A percentile compares a stretch with the other conserved stretches of the same genome.
phyloP scores from a whole-genome alignment of 2,329 filamentous ascomycete genomes.

The Cytospora piceae region DNA sequence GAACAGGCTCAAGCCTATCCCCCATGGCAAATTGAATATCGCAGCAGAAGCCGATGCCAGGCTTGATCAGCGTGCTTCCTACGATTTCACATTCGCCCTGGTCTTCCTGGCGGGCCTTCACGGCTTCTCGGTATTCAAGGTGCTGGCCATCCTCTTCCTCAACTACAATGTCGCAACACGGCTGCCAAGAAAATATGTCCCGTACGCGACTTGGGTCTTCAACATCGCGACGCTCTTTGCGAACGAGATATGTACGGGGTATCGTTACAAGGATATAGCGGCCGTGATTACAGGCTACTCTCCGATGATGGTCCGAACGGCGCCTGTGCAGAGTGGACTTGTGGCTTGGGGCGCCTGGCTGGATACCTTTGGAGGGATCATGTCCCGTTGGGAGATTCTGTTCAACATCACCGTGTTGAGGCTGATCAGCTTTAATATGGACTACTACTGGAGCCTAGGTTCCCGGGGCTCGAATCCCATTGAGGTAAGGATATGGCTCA shows the following conservation, averaged over 20 bases:
- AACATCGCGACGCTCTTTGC: slow-evolving; percentile 85
- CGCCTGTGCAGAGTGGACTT: slow-evolving; percentile 42
- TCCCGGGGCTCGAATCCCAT: slow-evolving; percentile 66
- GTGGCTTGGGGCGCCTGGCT: slow-evolving; percentile 70
- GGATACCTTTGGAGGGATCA: slow-evolving; percentile 81
- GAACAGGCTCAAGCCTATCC: slow-evolving; percentile 54
- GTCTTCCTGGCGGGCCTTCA: slow-evolving; percentile 80
- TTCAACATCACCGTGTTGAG: slow-evolving; percentile 96
- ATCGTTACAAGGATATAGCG: slow-evolving; percentile 69
- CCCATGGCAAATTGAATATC: slow-evolving; percentile 35
- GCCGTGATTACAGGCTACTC: slow-evolving; percentile 46
- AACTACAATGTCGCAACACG: slow-evolving; percentile 81
- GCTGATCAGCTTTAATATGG: slow-evolving; percentile 94
- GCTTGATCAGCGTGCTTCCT: slow-evolving; percentile 72
- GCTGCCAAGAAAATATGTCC: slow-evolving; percentile 72
- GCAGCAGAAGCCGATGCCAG: slow-evolving; percentile 57
- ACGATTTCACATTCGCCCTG: slow-evolving; percentile 81
- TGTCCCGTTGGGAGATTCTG: slow-evolving; percentile 91
- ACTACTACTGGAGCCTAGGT: slow-evolving; percentile 90
- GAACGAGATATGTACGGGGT: slow-evolving; percentile 84
- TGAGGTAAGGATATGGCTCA: slow-evolving; percentile 68
- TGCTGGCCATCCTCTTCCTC: slow-evolving; percentile 75
- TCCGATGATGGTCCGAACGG: slow-evolving; percentile 33
- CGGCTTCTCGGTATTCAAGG: slow-evolving; percentile 82
- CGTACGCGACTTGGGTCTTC: slow-evolving; percentile 83